Evolutionary conservation across 257 asterid genomes (phyloP).

Genomic region (Penstemon davidsonii): DNA sequence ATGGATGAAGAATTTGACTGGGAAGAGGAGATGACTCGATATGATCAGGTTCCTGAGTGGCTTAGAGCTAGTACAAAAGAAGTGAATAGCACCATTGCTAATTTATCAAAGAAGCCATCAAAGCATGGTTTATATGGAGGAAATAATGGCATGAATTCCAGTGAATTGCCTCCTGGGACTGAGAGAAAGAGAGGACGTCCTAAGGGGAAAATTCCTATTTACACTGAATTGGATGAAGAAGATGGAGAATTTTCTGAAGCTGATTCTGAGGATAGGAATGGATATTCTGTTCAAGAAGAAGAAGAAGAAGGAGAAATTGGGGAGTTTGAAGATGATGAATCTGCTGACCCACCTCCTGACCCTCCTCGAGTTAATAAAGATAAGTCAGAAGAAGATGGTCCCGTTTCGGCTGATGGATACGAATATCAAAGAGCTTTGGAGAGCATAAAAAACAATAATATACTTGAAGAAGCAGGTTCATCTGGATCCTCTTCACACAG

Average conservation of each 20-base stretch:
- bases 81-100: conserved; percentile 69
- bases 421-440: conserved; percentile 55
- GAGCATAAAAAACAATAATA: conserved; percentile 42
- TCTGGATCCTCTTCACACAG: conserved; percentile 89
- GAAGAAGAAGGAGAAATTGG: conserved; percentile 79
- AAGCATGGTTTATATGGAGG: conserved; percentile 56
- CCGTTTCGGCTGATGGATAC: conserved; percentile 57
- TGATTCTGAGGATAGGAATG: conserved; percentile 80
- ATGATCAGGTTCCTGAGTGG: conserved; percentile 92
- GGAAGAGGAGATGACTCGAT: conserved; percentile 89
- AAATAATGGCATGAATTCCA: conserved; percentile 45
- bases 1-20: conserved; percentile 98
- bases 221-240: conserved; percentile 95
- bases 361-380: conserved; percentile 54
- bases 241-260: conserved; percentile 83
- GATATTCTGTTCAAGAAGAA: conserved; percentile 67
- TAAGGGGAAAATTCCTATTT: conserved; percentile 74
- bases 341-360: conserved; percentile 53
- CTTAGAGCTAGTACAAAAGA: conserved; percentile 82
- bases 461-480: conserved; percentile 71
- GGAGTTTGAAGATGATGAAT: conserved; percentile 88
- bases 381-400: conserved; percentile 76
- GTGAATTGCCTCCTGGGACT: conserved; percentile 60
- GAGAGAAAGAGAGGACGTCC: conserved; percentile 91
- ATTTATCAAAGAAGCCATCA: conserved; percentile 80